These are phyloP conservation scores for Aspergillus tamarii DNA, from an alignment of 2,329 filamentous ascomycete genomes.

Conservation along the genomic window DNA sequence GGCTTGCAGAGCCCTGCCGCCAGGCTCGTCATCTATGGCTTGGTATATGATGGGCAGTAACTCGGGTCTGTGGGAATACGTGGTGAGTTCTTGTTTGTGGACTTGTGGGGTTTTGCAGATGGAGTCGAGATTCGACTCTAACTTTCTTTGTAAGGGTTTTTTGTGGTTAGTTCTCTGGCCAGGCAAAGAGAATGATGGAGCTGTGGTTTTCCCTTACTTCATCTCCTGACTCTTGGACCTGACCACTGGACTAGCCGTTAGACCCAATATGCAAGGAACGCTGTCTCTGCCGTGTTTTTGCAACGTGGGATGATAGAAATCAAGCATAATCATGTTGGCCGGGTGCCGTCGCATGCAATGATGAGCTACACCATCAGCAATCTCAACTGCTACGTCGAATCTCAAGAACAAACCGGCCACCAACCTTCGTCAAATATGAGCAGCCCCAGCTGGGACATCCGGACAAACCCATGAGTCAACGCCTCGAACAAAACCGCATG, in stretches of 20 bases:
- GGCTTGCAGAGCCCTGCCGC: conserved; percentile 42
- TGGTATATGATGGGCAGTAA: conserved; percentile 29
- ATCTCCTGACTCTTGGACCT: conserved; percentile 60
- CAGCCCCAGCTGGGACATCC: conserved; percentile 64
- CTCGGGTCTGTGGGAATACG: conserved; percentile 67
- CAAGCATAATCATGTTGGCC: conserved; percentile 71
- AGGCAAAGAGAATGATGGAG: neutral
- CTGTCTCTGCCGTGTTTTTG: conserved; percentile 30
- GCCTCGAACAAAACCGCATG: conserved; percentile 75
- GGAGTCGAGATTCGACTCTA: conserved; percentile 73
- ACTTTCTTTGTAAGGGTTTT: conserved; percentile 36
- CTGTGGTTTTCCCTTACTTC: conserved; percentile 39
- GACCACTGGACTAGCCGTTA: conserved; percentile 79
- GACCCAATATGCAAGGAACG: conserved; percentile 72
- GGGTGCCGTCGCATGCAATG: conserved; percentile 69
- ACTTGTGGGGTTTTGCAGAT: conserved; percentile 69
- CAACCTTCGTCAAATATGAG: conserved; percentile 83
- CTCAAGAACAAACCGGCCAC: conserved; percentile 15
- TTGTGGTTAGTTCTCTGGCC: neutral
- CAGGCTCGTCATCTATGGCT: neutral
- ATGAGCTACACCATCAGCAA: conserved; percentile 58
- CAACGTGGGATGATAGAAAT: conserved; percentile 65
- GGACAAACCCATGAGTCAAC: conserved; percentile 73
- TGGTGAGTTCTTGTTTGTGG: conserved; percentile 71
- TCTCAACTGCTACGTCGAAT: neutral